phyloP scores from a whole-genome alignment of 306 rosid species.

The Senna tora region DNA sequence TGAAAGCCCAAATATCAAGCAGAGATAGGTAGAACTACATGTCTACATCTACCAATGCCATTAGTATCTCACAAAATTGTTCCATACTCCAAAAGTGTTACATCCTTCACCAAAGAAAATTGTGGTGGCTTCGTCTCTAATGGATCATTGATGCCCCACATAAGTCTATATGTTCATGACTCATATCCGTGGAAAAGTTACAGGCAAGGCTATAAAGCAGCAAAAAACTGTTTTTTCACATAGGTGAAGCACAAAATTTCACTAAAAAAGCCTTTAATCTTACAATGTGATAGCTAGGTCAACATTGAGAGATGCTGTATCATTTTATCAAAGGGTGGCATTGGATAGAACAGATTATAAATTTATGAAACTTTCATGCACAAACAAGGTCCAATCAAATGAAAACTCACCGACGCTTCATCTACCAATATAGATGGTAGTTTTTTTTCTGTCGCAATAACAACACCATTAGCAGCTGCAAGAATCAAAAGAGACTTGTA shows the following conservation, averaged over 20 bases:
- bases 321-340: not conserved
- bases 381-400: not conserved
- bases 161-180: not conserved
- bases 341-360: constrained; percentile 13
- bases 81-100: not conserved
- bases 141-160: not conserved
- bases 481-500: constrained; percentile 31
- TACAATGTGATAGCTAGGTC: not conserved
- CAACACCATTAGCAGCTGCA: constrained; percentile 96
- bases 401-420: constrained; percentile 77
- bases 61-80: not conserved
- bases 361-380: not conserved
- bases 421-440: constrained; percentile 94
- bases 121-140: not conserved
- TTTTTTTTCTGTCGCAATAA: constrained; percentile 96
- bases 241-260: not conserved
- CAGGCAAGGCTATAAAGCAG: not conserved
- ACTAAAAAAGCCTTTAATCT: not conserved
- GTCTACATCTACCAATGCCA: too few relatives aligned
- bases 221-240: not conserved
- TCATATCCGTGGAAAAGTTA: not conserved
- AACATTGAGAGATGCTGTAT: not conserved
- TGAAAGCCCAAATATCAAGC: too few relatives aligned
- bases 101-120: not conserved
- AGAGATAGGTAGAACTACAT: too few relatives aligned